phyloP scores from a whole-genome alignment of 2,329 filamentous ascomycete genomes.

The Emericellopsis cladophorae region DNA sequence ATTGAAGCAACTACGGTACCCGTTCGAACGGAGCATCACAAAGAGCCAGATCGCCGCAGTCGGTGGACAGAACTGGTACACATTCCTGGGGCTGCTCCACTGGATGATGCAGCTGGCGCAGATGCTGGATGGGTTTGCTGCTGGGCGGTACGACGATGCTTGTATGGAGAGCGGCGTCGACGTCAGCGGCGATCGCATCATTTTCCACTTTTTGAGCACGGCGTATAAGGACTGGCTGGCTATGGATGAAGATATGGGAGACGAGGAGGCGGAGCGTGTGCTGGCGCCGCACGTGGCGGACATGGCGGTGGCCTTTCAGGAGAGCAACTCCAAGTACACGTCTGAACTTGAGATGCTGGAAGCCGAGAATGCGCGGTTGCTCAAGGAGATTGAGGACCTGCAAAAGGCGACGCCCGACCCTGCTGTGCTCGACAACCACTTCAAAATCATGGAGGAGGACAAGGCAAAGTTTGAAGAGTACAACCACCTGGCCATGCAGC shows the following conservation, averaged over 20 bases:
- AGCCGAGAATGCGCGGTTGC: constrained; percentile 67
- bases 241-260: constrained; percentile 78
- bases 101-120: constrained; percentile 99
- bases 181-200: constrained; percentile 79
- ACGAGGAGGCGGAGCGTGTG: constrained; percentile 69
- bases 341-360: constrained; percentile 79
- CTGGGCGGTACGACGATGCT: constrained; percentile 76
- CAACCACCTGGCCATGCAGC: constrained; percentile 70
- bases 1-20: constrained; percentile 86
- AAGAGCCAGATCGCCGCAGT: constrained; percentile 94
- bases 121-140: constrained; percentile 76
- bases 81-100: constrained; percentile 84
- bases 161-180: constrained; percentile 82
- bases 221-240: constrained; percentile 91
- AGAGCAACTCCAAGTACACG: constrained; percentile 70
- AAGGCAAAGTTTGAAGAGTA: constrained; percentile 92
- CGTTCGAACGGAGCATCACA: constrained; percentile 88
- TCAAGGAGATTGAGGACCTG: constrained; percentile 78
- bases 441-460: constrained; percentile 89
- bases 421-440: constrained; percentile 73
- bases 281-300: constrained; percentile 72
- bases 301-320: constrained; percentile 83
- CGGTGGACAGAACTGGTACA: constrained; percentile 93
- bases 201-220: constrained; percentile 80
- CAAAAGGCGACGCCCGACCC: constrained; percentile 79